A percentile compares a stretch with the other conserved stretches of the same genome.
Conservation (phyloP, 176 grass and related monocot genomes). For the Eragrostis nindensis region DNA sequence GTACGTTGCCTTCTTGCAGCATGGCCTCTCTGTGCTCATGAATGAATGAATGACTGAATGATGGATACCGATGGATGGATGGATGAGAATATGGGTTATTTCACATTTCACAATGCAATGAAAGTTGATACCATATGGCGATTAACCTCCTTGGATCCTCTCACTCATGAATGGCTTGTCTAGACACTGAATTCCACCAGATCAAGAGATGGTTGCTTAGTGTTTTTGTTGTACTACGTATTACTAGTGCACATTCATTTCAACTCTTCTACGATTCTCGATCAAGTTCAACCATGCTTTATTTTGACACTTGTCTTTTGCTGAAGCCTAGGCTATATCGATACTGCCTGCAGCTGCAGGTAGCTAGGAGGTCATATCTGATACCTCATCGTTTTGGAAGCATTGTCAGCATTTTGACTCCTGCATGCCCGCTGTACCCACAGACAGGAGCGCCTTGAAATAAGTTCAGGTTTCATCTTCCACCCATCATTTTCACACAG, state of each 20-base stretch:
- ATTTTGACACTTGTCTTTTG: not conserved
- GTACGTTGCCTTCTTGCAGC: constrained; percentile 20
- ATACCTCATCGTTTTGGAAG: constrained; percentile 26
- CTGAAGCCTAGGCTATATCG: not conserved
- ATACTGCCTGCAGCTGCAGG: constrained; percentile 15
- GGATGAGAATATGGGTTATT: constrained; percentile 4
- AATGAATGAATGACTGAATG: constrained; percentile 5
- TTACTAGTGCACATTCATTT: not conserved
- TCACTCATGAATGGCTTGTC: constrained; percentile 28
- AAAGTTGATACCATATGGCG: not conserved
- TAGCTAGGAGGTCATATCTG: constrained; percentile 31
- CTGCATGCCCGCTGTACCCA: not conserved
- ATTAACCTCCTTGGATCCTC: constrained; percentile 6
- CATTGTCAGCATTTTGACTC: not conserved
- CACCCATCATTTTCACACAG: constrained; percentile 24
- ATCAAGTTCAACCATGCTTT: not conserved
- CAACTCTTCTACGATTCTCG: not conserved
- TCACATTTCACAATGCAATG: not conserved
- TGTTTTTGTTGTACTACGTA: not conserved
- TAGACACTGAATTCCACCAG: constrained; percentile 8
- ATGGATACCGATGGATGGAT: too few relatives aligned
- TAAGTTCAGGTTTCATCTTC: constrained; percentile 42
- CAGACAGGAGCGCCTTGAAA: not conserved
- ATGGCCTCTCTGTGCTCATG: constrained; percentile 13
- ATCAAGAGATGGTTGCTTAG: constrained; percentile 18